Evolutionary conservation across 1,139 yeast genomes (phyloP).

Genomic region (Protomyces inundatus): DNA sequence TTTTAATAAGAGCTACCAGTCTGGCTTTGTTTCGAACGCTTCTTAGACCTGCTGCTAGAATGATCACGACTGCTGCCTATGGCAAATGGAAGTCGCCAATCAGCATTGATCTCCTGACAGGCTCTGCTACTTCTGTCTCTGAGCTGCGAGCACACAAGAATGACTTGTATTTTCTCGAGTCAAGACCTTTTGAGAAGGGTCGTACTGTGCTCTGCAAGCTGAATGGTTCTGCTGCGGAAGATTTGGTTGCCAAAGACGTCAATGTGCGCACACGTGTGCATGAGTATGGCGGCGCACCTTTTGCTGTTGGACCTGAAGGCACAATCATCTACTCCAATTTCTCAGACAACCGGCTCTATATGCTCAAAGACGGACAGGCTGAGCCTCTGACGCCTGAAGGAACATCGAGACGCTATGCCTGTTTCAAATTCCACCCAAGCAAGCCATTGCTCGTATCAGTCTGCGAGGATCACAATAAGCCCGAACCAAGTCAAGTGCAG

Average conservation of each 20-base stretch:
- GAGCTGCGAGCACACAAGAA: conserved; percentile 1
- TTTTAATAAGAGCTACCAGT: too few relatives aligned
- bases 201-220: conserved; percentile 7
- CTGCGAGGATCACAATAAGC: conserved; percentile 19
- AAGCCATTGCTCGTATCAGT: conserved; percentile 1
- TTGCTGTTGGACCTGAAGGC: background rate
- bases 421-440: conserved; percentile 6
- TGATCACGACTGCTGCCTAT: background rate
- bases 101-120: conserved; percentile 14
- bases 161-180: conserved; percentile 7
- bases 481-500: conserved; percentile 7
- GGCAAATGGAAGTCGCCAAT: conserved; percentile 24
- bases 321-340: background rate
- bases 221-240: background rate
- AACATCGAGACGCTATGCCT: conserved; percentile 11
- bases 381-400: background rate
- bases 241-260: background rate
- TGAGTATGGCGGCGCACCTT: conserved; percentile 19
- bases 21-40: too few relatives aligned
- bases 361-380: background rate
- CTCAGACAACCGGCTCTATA: conserved; percentile 11
- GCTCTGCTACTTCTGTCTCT: conserved; percentile 14
- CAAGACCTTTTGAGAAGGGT: conserved; percentile 16
- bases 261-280: conserved; percentile 20
- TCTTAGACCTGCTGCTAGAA: background rate